Evolutionary conservation across 768 basidiomycete genomes (phyloP), one percentile per base, ranked within the genome.

Genomic region (Tylopilus intermedius): DNA sequence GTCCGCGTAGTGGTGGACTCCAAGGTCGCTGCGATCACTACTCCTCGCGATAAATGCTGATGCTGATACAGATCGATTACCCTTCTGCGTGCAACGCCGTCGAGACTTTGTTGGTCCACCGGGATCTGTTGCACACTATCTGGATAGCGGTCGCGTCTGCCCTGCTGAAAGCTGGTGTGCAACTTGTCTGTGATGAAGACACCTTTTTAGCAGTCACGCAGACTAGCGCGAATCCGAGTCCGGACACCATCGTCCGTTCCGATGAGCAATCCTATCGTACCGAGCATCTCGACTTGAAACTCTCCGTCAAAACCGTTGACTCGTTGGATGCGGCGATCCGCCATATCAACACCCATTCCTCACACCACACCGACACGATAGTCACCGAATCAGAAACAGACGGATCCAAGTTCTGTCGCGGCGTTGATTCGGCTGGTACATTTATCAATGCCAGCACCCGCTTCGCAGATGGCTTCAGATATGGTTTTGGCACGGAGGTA

Each of bases 401-500:
- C 29, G 83, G 81, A 35, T 76, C 82, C 29, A 74, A 73, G 29
- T 99, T 97, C 74, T 90, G 86, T 67, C 79, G 87, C 15, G 90
- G 90, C 7, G 85, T 97, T 22, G 94, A 95, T 67, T 89, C 88
- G 0, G 89, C 95, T 1, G 91, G 94, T 29, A 91, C 91, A 5
- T 99, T 88, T 62, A 80, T 95, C 54, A 98, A 99, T 62, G 94
- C 94, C 7, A 92, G 88, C 63, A 97, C 96, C 9, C 80, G 96
- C 35, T 98, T 99, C 67, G 87, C 94, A 0, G 96, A 99, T 68
- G 95, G 96, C 11, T 96, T 94, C 71, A 73, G 95, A 55, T 98
- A 93, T 66, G 96, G 96, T 0, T 94, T 96, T 59, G 96, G 96
- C 2, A 94, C 96, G 5, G 96, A 98, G 71, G 95, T 99, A 0